Evolutionary conservation across 2,329 filamentous ascomycete genomes (phyloP), one percentile per base, ranked within the genome.

Genomic region (Didymella keratinophila): DNA sequence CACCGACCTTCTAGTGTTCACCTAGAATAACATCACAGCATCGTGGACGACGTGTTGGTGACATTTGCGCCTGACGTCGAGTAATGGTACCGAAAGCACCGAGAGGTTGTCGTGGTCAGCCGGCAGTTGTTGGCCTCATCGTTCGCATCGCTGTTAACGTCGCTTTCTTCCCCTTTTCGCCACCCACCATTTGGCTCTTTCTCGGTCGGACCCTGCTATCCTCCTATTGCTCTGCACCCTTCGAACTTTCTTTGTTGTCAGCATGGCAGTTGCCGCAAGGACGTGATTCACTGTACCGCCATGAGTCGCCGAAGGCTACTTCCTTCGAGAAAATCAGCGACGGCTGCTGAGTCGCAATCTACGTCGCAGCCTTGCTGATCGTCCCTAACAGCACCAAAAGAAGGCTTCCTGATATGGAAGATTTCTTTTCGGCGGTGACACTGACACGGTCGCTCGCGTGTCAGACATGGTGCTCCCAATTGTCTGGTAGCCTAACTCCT

Each of bases 401-500:
- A 49, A 49, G 55, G 36, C 43, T 32, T 43, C 11, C 25, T 37
- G 49, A 52, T 36, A 39, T 32, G 49, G 49, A 58, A 39, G 37
- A 44, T 49, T 23, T 30, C 37, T 55, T 30, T 39, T 37, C 25
- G 4, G 45, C 42, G n/a, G 43, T 14, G 23, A 30, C n/a, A 39
- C n/a, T 50, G 36, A 57, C 42, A 47, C 16, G 25, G 25, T 43
- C 12, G 43, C 44, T 44, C 37, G 37, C 44, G 44, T 52, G 44
- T 39, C 28, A 21, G 18, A n/a, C 49, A 28, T 28, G 12, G 49
- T 48, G 37, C 18, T 37, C 20, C 55, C 55, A 43, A 25, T 25
- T 9, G 44, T 18, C 28, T 45, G 55, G 55, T 44, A 58, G 30
- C 30, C 49, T 52, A 58, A 20, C 37, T 20, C 23, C 49, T 52